Base-by-base conservation (phyloP, 2,329 filamentous ascomycete genomes). In the Emmonsiellopsis sp. region DNA sequence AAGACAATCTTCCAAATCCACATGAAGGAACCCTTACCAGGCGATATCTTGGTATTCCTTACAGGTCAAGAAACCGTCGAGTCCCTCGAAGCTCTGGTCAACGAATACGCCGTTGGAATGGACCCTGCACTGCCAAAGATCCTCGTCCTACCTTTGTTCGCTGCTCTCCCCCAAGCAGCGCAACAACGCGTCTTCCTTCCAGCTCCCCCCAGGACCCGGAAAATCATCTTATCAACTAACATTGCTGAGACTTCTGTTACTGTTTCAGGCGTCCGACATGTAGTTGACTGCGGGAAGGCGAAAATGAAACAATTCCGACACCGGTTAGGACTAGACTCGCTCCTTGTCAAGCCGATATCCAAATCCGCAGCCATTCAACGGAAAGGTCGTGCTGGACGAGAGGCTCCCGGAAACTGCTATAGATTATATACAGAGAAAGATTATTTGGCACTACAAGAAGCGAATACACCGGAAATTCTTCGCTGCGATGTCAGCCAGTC, bases 231-330 rank as follows among this genome's bases (percentile, higher is more conserved):
- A 0, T 86, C 91, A 0, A 98, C 93, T 11, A 98, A 98, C 64
- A 97, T 98, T 62, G 93, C 93, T n/a, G 93, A 98, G 69, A 97
- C 93, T 0, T 97, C 93, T 1, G 87, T 98, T 55, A 98, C 93
- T 0, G 91, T 98, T 0, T 87, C 92, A 0, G 93, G 93, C 2
- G 90, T 98, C 6, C 83, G 89, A 4, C 93, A 87, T 61, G 92
- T 98, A 8, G 80, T 98, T 16, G 93, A 98, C 65, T 87, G 87
- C 53, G 93, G 93, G 45, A 96, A 96, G 64, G 88, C 87, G 7
- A 98, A 98, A 67, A 81, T 94, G 59, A 96, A 96, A 71, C 87
- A 95, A 59, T 98, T 90, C 67, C 85, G 91, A 11, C 82, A 86
- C 13, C 80, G 85, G 0, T 78, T 97, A 0, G 91, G 90, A 5